Evolutionary conservation across 345 rosid species (phyloP), one percentile per base, ranked within the genome.

Genomic region (Melaleuca quinquenervia): DNA sequence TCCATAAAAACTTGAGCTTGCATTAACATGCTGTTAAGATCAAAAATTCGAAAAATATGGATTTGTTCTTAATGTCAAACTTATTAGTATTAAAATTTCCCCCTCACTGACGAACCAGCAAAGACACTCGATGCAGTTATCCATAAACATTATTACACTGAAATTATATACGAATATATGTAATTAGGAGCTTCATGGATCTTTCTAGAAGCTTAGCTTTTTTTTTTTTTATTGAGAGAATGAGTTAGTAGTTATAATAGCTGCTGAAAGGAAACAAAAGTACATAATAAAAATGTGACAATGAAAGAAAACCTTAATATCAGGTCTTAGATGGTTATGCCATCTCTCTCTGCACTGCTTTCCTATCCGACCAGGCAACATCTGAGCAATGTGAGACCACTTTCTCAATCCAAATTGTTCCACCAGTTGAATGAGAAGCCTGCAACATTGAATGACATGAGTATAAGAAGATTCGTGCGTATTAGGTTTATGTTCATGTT

Each of bases 331-430:
- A 91, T 97, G 99, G 82, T 97, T 97, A 55, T 96, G 99, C 99
- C 99, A 97, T 82, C 99, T 94, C 88, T 97, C 99, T 85, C 99
- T 89, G 53, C 99, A 97, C 50, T 97, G 99, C 89, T 97, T 97
- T 52, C 99, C 99, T 18, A 95, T 94, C 78, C 99, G 90, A 62
- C 99, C 98, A 13, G 95, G 91, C 88, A 97, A 88, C 94, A 92
- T 90, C 83, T 90, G 94, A 62, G 99, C 98, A 87, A 97, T 94
- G 36, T 90, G 91, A 78, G 99, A 94, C 99, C 99, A 97, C 86
- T 93, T 95, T 52, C 93, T 94, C 52, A 94, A 76, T 29, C 99
- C 99, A 88, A 88, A 84, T 60, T 88, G 89, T 11, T 91, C 94
- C 84, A 97, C 99, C 85, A 96, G 91, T 85, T 88, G 88, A 89